Percentiles rank a stretch among this genome's conserved stretches.
These are phyloP conservation scores for Fonsecaea pedrosoi DNA, from an alignment of 2,329 filamentous ascomycete species.

Conservation along the genomic window DNA sequence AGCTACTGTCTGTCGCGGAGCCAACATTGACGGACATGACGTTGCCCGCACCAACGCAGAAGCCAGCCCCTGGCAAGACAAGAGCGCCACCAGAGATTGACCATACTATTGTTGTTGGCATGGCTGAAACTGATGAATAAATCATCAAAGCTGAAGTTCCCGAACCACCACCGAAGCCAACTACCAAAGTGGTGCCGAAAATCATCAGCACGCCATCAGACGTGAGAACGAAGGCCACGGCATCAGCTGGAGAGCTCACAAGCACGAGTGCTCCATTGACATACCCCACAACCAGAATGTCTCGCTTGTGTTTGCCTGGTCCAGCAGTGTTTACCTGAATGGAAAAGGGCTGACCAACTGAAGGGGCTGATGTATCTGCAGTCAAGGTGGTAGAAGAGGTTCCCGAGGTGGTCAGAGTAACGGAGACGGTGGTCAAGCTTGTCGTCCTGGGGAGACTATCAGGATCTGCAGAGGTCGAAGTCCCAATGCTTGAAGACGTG, in stretches of 20 bases:
- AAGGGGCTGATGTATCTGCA: constrained; percentile 16
- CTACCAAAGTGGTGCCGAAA: constrained; percentile 14
- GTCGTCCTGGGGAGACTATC: constrained; percentile 13
- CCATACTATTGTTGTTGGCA: constrained; percentile 21
- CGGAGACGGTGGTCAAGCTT: constrained; percentile 1
- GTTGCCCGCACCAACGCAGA: constrained; percentile 15
- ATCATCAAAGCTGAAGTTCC: constrained; percentile 16
- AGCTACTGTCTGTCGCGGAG: constrained; percentile 13
- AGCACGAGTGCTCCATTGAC: constrained; percentile 11
- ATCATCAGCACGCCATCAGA: constrained; percentile 21
- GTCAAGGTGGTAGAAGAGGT: constrained; percentile 12
- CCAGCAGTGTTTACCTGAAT: background rate
- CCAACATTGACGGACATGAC: constrained; percentile 18
- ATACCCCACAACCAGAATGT: constrained; percentile 14
- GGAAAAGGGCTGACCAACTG: constrained; percentile 17
- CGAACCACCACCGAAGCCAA: constrained; percentile 12
- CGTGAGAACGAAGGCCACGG: constrained; percentile 14
- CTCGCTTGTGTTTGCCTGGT: constrained; percentile 16
- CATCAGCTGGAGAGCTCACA: constrained; percentile 13
- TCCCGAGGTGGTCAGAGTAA: constrained; percentile 1
- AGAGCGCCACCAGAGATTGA: constrained; percentile 15
- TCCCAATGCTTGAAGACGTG: background rate
- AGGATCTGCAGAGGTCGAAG: background rate
- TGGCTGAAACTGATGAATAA: constrained; percentile 14
- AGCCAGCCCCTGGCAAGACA: constrained; percentile 18